These are phyloP conservation scores for Parietichytrium sp. DNA, from an alignment of 108 stramenopile genomes.

Conservation along the genomic window DNA sequence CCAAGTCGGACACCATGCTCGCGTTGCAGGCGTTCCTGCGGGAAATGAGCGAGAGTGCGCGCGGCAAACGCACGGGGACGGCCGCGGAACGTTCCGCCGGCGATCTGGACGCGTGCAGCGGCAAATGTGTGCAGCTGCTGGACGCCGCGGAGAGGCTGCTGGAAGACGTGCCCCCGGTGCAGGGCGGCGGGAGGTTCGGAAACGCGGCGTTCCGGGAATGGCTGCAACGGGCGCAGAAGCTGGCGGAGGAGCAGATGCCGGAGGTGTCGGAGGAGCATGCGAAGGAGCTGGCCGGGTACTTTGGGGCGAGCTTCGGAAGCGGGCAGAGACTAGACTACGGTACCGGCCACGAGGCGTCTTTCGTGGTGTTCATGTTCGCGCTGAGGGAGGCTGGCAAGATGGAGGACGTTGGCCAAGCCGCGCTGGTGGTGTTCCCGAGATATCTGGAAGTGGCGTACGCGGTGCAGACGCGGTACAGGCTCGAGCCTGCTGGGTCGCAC, in stretches of 20 bases:
- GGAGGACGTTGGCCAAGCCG: neutral
- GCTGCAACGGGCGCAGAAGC: neutral
- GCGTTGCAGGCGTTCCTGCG: neutral
- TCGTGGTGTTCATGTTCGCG: slow-evolving; percentile 43
- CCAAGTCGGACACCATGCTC: neutral
- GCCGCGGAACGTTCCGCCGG: neutral
- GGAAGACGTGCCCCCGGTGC: neutral
- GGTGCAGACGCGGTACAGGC: slow-evolving; percentile 48
- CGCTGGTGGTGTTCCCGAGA: neutral
- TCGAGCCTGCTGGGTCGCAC: slow-evolving; percentile 65
- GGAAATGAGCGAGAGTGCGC: neutral
- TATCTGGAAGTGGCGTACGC: neutral
- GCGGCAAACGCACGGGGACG: slow-evolving; percentile 4
- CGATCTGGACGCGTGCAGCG: no score
- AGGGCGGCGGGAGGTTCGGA: neutral
- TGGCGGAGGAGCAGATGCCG: neutral
- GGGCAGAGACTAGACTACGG: slow-evolving; percentile 63
- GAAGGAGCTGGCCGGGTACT: slow-evolving; percentile 54
- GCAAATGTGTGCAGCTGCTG: neutral
- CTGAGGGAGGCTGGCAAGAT: neutral
- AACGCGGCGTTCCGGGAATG: neutral
- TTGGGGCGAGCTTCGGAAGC: slow-evolving; percentile 54
- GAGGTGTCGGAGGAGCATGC: neutral
- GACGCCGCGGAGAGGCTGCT: neutral
- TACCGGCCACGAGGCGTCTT: slow-evolving; percentile 65